Conservation (phyloP, 176 grass and related monocot species). For the Cenchrus americanus region DNA sequence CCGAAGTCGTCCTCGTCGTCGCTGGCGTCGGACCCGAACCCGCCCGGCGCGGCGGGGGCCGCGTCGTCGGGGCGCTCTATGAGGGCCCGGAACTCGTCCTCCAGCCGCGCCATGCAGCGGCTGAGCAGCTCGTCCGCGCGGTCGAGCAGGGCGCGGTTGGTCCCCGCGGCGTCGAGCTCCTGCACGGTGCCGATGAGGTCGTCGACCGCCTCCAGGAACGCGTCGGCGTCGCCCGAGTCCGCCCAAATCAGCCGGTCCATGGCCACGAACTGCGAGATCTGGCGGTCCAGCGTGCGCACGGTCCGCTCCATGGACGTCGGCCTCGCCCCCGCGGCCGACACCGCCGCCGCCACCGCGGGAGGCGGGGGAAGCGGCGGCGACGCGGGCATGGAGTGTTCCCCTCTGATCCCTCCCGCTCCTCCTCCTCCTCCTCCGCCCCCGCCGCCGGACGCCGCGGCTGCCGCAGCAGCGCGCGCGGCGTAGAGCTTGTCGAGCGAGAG, state of each 20-base stretch:
- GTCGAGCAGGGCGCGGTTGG: constrained; percentile 74
- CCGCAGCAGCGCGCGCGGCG: constrained; percentile 45
- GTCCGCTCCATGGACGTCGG: constrained; percentile 74
- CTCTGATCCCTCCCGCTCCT: not conserved
- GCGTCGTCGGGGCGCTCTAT: constrained; percentile 87
- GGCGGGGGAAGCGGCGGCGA: constrained; percentile 40
- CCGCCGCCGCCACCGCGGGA: not conserved
- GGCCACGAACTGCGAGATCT: constrained; percentile 87
- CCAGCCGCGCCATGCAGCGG: constrained; percentile 83
- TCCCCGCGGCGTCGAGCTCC: constrained; percentile 72
- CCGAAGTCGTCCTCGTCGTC: constrained; percentile 59
- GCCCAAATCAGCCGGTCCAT: constrained; percentile 82
- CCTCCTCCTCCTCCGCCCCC: constrained; percentile 3
- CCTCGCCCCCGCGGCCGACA: constrained; percentile 10
- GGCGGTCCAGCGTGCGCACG: constrained; percentile 83
- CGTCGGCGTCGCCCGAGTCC: constrained; percentile 62
- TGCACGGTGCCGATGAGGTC: constrained; percentile 84
- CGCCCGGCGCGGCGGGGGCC: constrained; percentile 44
- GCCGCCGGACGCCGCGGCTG: not conserved
- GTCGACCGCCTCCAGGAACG: constrained; percentile 89
- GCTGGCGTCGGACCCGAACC: constrained; percentile 60
- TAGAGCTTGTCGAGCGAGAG: constrained; percentile 89
- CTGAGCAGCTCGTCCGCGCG: constrained; percentile 90
- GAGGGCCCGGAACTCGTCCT: constrained; percentile 86
- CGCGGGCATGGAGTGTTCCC: constrained; percentile 47